Evolutionary conservation across 192 early-diverging fungal species (phyloP).

Genomic region (Globomyces pollinis-pini): DNA sequence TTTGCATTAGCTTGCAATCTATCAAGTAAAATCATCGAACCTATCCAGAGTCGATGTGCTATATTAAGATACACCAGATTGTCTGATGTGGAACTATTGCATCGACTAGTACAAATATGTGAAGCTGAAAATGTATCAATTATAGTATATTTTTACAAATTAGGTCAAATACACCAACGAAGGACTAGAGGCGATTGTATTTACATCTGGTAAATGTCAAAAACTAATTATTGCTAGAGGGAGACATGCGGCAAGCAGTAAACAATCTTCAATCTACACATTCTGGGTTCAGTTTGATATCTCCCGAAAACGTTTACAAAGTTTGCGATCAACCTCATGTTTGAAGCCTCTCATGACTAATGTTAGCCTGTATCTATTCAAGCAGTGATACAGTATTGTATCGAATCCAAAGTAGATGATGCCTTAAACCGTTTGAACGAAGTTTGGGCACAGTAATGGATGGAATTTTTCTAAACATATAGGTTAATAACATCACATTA

Average conservation of each 20-base stretch:
- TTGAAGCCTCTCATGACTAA: no score
- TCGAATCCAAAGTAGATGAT: slow-evolving; percentile 56
- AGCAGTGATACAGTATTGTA: slow-evolving; percentile 66
- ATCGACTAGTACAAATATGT: slow-evolving; percentile 78
- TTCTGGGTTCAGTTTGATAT: slow-evolving; percentile 79
- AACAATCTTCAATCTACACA: slow-evolving; percentile 91
- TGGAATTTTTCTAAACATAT: no score
- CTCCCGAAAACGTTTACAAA: slow-evolving; percentile 87
- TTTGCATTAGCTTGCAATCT: slow-evolving; percentile 97
- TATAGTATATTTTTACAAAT: no score
- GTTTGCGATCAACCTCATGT: slow-evolving; percentile 97
- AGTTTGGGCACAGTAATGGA: no score
- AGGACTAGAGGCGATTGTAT: slow-evolving; percentile 89
- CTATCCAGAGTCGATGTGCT: slow-evolving; percentile 92
- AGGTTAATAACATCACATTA: no score
- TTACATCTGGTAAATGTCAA: no score
- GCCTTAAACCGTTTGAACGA: slow-evolving; percentile 58
- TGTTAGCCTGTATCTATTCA: slow-evolving; percentile 73
- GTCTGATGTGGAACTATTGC: slow-evolving; percentile 68
- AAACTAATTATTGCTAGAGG: no score
- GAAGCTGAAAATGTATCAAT: slow-evolving; percentile 59
- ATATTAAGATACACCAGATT: slow-evolving; percentile 81
- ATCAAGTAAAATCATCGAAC: slow-evolving; percentile 95
- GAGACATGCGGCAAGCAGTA: slow-evolving; percentile 97
- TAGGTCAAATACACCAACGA: slow-evolving; percentile 77